Conservation (phyloP, 106 monocot species). For the Amphibolis antarctica region DNA sequence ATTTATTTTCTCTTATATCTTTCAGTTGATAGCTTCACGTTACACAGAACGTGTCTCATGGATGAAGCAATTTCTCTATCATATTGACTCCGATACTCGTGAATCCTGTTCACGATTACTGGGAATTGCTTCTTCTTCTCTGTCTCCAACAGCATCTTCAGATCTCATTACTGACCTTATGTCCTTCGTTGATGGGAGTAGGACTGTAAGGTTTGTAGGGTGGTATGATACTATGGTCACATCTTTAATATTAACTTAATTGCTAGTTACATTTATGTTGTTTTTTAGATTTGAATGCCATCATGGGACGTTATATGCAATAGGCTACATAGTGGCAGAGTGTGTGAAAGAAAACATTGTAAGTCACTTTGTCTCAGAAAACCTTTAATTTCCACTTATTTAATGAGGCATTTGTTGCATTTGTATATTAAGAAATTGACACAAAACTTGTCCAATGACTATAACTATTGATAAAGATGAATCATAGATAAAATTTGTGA, state of each 20-base stretch:
- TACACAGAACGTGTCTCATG: conserved; percentile 52
- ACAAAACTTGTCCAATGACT: no score
- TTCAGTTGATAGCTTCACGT: conserved; percentile 60
- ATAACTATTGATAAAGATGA: no score
- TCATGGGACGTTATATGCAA: conserved; percentile 74
- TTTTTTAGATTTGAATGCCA: conserved; percentile 70
- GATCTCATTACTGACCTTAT: conserved; percentile 42
- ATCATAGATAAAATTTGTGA: no score
- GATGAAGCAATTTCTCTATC: conserved; percentile 58
- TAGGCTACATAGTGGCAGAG: conserved; percentile 81
- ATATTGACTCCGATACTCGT: conserved; percentile 75
- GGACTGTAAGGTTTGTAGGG: conserved; percentile 46
- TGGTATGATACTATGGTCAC: neutral
- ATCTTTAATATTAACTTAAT: neutral
- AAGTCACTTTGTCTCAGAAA: conserved; percentile 20
- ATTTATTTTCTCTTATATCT: conserved; percentile 1
- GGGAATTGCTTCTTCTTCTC: conserved; percentile 55
- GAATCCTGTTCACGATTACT: conserved; percentile 73
- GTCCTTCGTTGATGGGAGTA: conserved; percentile 19
- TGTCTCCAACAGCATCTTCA: conserved; percentile 38
- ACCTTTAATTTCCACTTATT: neutral
- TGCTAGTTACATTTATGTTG: neutral
- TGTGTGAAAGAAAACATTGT: conserved; percentile 53
- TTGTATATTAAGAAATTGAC: no score
- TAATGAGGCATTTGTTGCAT: neutral